A percentile compares a stretch with the other conserved stretches of the same genome.
phyloP scores from a whole-genome alignment of 495 filamentous ascomycete genomes.

The Collariella sp. region DNA sequence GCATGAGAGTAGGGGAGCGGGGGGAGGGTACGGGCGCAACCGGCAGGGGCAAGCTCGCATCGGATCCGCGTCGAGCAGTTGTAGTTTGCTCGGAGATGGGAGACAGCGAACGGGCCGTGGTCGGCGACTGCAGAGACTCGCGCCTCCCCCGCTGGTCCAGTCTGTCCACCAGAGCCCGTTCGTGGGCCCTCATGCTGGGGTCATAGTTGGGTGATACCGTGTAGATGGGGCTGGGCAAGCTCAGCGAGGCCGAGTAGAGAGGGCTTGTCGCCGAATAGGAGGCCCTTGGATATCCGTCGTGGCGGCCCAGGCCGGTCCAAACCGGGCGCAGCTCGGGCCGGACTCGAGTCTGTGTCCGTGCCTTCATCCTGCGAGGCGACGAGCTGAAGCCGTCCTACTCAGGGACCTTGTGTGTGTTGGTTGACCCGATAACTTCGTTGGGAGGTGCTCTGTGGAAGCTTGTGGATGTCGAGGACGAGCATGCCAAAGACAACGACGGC shows the following conservation, averaged over 20 bases:
- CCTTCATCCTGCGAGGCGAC: neutral
- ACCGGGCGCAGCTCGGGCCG: constrained; percentile 34
- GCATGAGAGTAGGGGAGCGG: neutral
- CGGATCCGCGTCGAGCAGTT: constrained; percentile 10
- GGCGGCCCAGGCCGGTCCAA: constrained; percentile 24
- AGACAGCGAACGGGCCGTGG: constrained; percentile 15
- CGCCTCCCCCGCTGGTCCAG: constrained; percentile 27
- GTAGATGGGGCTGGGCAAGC: constrained; percentile 32
- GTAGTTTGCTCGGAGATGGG: constrained; percentile 22
- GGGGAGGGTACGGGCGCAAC: constrained; percentile 10
- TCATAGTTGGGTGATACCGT: constrained; percentile 29
- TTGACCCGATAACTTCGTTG: no score
- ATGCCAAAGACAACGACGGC: neutral
- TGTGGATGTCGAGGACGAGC: neutral
- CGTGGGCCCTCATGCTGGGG: constrained; percentile 30
- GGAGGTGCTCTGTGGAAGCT: neutral
- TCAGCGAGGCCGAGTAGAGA: constrained; percentile 23
- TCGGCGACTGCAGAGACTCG: constrained; percentile 11
- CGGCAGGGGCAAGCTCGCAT: constrained; percentile 9
- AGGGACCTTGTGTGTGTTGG: neutral
- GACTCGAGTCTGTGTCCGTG: constrained; percentile 23
- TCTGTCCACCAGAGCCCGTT: constrained; percentile 33
- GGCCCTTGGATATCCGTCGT: constrained; percentile 7
- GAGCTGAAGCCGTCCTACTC: neutral
- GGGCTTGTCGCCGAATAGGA: constrained; percentile 20